phyloP scores from a whole-genome alignment of 768 basidiomycete genomes.

The Kondoa malvinella region DNA sequence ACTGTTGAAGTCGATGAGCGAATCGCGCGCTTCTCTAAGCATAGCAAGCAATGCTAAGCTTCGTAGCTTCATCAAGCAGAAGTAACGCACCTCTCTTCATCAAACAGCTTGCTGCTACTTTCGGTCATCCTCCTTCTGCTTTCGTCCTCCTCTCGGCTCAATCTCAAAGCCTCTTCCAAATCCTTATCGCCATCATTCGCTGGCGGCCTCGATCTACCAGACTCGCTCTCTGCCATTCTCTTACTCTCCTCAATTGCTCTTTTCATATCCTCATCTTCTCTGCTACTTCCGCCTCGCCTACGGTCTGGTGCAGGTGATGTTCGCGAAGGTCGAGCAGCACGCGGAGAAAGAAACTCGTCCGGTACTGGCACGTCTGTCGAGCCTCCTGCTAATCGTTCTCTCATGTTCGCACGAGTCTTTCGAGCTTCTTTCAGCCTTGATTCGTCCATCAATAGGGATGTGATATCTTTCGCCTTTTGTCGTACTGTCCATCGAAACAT shows the following conservation, averaged over 20 bases:
- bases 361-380: conserved; percentile 35
- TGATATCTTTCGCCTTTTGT: conserved; percentile 96
- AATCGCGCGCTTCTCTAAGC: not conserved
- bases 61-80: not conserved
- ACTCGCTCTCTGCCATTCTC: conserved; percentile 54
- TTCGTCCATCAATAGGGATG: conserved; percentile 76
- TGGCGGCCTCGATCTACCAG: conserved; percentile 31
- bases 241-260: conserved; percentile 46
- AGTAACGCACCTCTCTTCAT: conserved; percentile 53
- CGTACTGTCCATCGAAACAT: conserved; percentile 39
- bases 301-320: conserved; percentile 17
- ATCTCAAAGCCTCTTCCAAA: conserved; percentile 56
- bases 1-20: conserved; percentile 29
- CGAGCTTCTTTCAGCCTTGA: conserved; percentile 69
- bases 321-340: conserved; percentile 12
- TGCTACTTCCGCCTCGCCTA: conserved; percentile 28
- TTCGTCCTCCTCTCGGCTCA: conserved; percentile 82
- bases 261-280: conserved; percentile 33
- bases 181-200: conserved; percentile 60
- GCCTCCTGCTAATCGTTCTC: conserved; percentile 76
- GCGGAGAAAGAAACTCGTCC: conserved; percentile 25
- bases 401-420: conserved; percentile 68
- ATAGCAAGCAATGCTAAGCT: not conserved
- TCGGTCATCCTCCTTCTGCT: conserved; percentile 52
- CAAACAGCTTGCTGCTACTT: conserved; percentile 67